Evolutionary conservation across 169 alveolate genomes (phyloP), one percentile per base, ranked within the genome.

Genomic region (Neospora caninum): DNA sequence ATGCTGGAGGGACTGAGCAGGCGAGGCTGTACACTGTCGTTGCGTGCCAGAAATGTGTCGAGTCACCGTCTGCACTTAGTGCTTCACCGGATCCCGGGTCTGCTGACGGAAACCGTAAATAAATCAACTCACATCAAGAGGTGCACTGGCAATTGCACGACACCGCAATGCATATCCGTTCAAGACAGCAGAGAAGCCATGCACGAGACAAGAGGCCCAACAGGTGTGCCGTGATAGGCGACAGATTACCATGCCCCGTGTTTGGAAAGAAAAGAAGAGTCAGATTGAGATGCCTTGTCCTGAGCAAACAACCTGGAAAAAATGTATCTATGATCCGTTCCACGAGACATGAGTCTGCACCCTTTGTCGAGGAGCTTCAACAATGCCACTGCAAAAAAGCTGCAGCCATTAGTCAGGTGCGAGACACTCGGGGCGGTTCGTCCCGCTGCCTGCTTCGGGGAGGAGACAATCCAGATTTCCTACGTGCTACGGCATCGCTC

Each of bases 291-390:
- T 31, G 36, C 91, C 93, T 9, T 93, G 95, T 69, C 93, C 93
- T 31, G 92, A 93, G 43, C 95, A 93, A 38, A 93, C 80, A 31
- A 69, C 58, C 9, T 84, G 64, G 41, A 88, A 84, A 54, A 89
- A 84, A 13, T 93, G 95, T 64, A 89, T 93, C 39, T 34, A 86
- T 38, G 89, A 83, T 2, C 93, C 93, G 0, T 54, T 86, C 38
- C 84, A 93, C 69, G 95, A 93, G 78, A 93, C 84, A 92, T 92
- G 95, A 10, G 64, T 87, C 39, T 93, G 95, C 83, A 70, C 93
- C 93, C 9, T 92, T 93, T n/a, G 39, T 93, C 27, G 89, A 86
- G 38, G 93, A 86, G 36, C 73, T 80, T 53, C 92, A 84, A 43
- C 89, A 86, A 25, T 54, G 42, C n/a, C 91, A 92, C 22, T 93